phyloP scores from a whole-genome alignment of 2,329 filamentous ascomycete genomes.

The Colletotrichum tamarilloi region DNA sequence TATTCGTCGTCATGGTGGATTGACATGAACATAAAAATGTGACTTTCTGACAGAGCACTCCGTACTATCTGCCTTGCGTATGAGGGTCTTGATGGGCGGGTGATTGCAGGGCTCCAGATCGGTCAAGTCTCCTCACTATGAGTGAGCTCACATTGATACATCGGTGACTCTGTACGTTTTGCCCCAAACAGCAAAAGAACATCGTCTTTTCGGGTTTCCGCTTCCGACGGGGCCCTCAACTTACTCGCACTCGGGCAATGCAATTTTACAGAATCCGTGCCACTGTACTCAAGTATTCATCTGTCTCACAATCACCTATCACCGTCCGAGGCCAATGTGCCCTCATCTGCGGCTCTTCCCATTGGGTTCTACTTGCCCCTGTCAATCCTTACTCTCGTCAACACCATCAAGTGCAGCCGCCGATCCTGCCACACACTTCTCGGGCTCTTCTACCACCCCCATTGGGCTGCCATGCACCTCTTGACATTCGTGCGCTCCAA shows the following conservation, averaged over 20 bases:
- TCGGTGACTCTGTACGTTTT: neutral
- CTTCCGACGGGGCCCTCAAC: neutral
- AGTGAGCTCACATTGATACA: neutral
- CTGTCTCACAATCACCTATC: neutral
- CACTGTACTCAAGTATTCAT: neutral
- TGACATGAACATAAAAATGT: neutral
- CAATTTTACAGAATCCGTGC: neutral
- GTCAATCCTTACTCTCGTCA: conserved; percentile 20
- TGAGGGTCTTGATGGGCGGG: neutral
- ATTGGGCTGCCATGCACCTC: conserved; percentile 34
- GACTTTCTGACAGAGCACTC: neutral
- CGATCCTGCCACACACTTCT: conserved; percentile 33
- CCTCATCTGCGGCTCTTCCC: conserved; percentile 11
- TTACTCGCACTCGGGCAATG: neutral
- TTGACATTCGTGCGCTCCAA: neutral
- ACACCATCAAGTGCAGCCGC: conserved; percentile 28
- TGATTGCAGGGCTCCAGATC: conserved; percentile 9
- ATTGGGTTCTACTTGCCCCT: conserved; percentile 24
- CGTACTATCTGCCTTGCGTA: neutral
- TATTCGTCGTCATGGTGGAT: conserved; percentile 15
- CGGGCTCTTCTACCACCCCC: conserved; percentile 11
- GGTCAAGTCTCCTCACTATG: neutral
- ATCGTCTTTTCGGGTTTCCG: neutral
- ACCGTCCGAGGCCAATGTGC: conserved; percentile 5
- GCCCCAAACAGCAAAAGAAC: no score